phyloP scores from a whole-genome alignment of 1,139 yeast genomes.

The Candida pseudoviswanathii region DNA sequence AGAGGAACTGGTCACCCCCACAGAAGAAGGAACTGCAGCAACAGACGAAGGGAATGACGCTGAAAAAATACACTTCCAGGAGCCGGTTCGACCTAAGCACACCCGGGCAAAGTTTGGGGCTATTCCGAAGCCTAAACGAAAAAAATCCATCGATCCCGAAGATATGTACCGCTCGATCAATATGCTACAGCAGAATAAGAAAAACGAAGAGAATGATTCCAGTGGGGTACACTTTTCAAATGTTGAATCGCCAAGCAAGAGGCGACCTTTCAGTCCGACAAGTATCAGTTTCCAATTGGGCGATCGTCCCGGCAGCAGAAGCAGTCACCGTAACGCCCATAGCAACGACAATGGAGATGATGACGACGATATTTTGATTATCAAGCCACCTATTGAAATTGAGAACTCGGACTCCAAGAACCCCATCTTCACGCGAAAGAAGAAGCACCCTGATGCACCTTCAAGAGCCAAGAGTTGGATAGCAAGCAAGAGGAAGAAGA shows the following conservation, averaged over 20 bases:
- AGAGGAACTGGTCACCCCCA: not conserved
- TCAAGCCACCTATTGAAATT: slow-evolving; percentile 78
- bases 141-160: slow-evolving; percentile 67
- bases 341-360: slow-evolving; percentile 12
- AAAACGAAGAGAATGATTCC: slow-evolving; percentile 7
- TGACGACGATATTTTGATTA: slow-evolving; percentile 72
- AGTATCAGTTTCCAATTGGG: not conserved
- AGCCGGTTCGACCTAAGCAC: slow-evolving; percentile 6
- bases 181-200: slow-evolving; percentile 48
- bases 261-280: slow-evolving; percentile 1
- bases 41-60: slow-evolving; percentile 1
- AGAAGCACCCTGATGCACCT: slow-evolving; percentile 13
- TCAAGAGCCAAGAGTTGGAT: slow-evolving; percentile 17
- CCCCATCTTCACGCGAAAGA: slow-evolving; percentile 38
- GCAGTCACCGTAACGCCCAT: slow-evolving; percentile 26
- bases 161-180: slow-evolving; percentile 85
- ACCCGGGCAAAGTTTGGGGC: slow-evolving; percentile 30
- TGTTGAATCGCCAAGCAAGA: not conserved
- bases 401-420: slow-evolving; percentile 35
- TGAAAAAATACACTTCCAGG: slow-evolving; percentile 48
- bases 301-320: slow-evolving; percentile 12
- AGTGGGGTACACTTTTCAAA: not conserved
- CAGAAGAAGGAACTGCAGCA: not conserved
- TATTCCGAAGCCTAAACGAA: slow-evolving; percentile 40
- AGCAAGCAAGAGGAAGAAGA: slow-evolving; percentile 10